Conservation (phyloP, 2,329 filamentous ascomycete species). For the Colletotrichum lentis region DNA sequence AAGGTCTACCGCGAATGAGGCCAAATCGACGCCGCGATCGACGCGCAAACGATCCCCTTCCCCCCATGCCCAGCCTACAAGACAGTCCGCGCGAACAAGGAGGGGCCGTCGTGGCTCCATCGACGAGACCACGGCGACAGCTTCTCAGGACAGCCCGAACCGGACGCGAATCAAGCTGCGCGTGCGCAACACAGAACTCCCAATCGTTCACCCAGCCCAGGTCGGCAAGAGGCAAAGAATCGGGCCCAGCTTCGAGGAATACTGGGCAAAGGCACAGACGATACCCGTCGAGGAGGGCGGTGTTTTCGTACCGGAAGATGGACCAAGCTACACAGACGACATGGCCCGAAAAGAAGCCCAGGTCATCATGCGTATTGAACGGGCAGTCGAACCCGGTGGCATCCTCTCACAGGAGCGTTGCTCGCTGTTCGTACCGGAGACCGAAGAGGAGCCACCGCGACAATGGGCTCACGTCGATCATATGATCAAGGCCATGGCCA, state of each 20-base stretch:
- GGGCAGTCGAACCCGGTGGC: slow-evolving; percentile 78
- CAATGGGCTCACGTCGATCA: slow-evolving; percentile 92
- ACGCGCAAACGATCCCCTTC: slow-evolving; percentile 54
- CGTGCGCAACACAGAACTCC: slow-evolving; percentile 58
- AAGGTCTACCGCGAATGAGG: slow-evolving; percentile 45
- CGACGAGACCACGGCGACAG: slow-evolving; percentile 35
- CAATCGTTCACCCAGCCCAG: slow-evolving; percentile 67
- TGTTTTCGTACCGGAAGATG: slow-evolving; percentile 63
- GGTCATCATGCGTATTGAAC: slow-evolving; percentile 73
- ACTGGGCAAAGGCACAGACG: slow-evolving; percentile 58
- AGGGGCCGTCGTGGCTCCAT: slow-evolving; percentile 54
- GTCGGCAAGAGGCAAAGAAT: slow-evolving; percentile 62
- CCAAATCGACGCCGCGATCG: slow-evolving; percentile 46
- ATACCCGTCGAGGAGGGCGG: slow-evolving; percentile 68
- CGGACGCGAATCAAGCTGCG: slow-evolving; percentile 60
- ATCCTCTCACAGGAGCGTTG: slow-evolving; percentile 75
- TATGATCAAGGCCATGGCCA: slow-evolving; percentile 77
- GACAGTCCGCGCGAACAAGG: slow-evolving; percentile 54
- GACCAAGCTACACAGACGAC: slow-evolving; percentile 65
- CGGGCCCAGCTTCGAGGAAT: slow-evolving; percentile 65
- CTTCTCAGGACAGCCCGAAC: slow-evolving; percentile 40
- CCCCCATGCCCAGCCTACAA: slow-evolving; percentile 50
- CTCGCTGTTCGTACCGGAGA: slow-evolving; percentile 76
- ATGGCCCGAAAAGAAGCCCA: slow-evolving; percentile 73
- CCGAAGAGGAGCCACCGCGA: slow-evolving; percentile 73